Conservation (phyloP, 2,329 filamentous ascomycete species). For the Drechslerella coelobrocha region DNA sequence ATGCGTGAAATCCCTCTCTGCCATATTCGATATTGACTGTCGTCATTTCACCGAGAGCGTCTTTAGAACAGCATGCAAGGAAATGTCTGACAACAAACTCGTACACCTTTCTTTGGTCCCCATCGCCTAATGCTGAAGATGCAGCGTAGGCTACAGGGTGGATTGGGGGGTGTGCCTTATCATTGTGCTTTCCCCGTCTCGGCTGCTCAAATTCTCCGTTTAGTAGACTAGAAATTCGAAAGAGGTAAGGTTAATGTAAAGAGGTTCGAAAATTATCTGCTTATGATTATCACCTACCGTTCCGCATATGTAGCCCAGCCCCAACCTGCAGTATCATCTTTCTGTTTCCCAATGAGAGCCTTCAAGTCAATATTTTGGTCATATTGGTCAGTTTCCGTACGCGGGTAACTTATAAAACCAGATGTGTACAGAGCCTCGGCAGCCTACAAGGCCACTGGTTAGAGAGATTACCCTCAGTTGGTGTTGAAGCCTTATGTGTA, state of each 20-base stretch:
- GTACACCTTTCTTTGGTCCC: constrained; percentile 78
- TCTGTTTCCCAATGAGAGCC: constrained; percentile 81
- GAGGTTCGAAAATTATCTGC: neutral
- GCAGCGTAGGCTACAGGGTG: constrained; percentile 89
- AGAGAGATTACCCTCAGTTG: neutral
- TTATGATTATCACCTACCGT: constrained; percentile 55
- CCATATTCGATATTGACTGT: constrained; percentile 86
- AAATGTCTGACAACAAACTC: constrained; percentile 93
- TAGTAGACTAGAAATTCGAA: constrained; percentile 62
- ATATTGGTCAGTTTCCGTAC: constrained; percentile 96
- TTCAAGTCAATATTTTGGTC: constrained; percentile 86
- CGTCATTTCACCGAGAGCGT: constrained; percentile 84
- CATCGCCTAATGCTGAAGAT: constrained; percentile 66
- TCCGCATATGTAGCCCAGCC: constrained; percentile 83
- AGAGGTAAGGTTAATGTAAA: neutral
- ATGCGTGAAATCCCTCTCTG: constrained; percentile 76
- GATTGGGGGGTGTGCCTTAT: constrained; percentile 96
- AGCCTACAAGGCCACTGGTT: constrained; percentile 56
- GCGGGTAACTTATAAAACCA: constrained; percentile 95
- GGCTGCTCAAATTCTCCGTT: constrained; percentile 81
- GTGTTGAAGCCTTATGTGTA: constrained; percentile 11
- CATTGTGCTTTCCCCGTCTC: constrained; percentile 83
- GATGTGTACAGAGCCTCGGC: constrained; percentile 90
- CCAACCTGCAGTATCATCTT: constrained; percentile 64
- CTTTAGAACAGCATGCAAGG: constrained; percentile 92